Conservation (phyloP, 495 filamentous ascomycete species). For the Trichoderma orchidacearum region DNA sequence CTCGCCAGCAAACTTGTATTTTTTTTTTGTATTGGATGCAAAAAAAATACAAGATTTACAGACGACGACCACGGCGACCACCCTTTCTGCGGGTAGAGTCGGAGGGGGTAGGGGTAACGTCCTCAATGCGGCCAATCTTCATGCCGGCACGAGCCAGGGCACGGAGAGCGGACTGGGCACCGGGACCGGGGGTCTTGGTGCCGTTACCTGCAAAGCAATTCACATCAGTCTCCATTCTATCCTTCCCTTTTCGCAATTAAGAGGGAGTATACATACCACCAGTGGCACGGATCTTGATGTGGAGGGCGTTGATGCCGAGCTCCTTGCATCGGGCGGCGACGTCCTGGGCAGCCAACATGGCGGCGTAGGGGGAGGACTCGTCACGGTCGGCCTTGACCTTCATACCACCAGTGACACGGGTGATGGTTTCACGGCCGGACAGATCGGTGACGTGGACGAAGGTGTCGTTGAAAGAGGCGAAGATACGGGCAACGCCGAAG, state of each 20-base stretch:
- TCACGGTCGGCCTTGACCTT: slow-evolving; percentile 99
- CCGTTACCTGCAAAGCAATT: slow-evolving; percentile 56
- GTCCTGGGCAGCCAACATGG: slow-evolving; percentile 98
- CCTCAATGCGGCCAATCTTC: slow-evolving; percentile 99
- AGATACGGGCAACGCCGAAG: slow-evolving; percentile 98
- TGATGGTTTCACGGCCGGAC: slow-evolving; percentile 98
- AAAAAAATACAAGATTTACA: slow-evolving; percentile 45
- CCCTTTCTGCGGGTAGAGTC: slow-evolving; percentile 98
- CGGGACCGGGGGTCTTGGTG: slow-evolving; percentile 98
- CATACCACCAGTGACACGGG: slow-evolving; percentile 98
- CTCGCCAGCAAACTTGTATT: background rate
- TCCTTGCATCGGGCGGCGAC: slow-evolving; percentile 98
- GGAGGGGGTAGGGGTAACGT: slow-evolving; percentile 96
- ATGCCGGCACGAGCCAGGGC: slow-evolving; percentile 96
- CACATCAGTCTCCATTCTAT: background rate
- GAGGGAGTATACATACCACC: slow-evolving; percentile 48
- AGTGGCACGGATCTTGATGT: slow-evolving; percentile 99
- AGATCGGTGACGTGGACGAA: slow-evolving; percentile 99
- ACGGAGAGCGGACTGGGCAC: slow-evolving; percentile 97
- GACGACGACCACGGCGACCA: slow-evolving; percentile 99
- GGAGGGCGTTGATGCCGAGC: slow-evolving; percentile 93
- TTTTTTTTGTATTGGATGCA: background rate
- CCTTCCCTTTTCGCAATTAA: background rate
- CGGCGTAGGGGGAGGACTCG: slow-evolving; percentile 98
- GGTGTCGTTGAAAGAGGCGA: slow-evolving; percentile 97